phyloP scores from a whole-genome alignment of 2,329 filamentous ascomycete genomes.

The Colletotrichum brevisporum region DNA sequence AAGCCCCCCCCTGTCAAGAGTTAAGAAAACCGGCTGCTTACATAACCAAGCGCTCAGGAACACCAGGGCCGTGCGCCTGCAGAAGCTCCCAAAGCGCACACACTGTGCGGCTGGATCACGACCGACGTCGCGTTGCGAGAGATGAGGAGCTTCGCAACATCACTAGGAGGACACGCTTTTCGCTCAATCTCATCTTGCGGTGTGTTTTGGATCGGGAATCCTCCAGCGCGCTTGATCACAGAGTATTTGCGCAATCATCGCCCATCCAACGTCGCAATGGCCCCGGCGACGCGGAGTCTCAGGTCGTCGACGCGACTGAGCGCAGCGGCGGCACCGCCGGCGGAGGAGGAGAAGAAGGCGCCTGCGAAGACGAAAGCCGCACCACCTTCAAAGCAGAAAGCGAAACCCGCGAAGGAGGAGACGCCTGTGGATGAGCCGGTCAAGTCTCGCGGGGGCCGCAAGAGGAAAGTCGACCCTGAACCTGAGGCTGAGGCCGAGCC shows the following conservation, averaged over 20 bases:
- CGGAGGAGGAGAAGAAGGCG: constrained; percentile 4
- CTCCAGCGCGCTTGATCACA: too few species aligned
- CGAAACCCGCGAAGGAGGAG: neutral
- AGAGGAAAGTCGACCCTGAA: constrained; percentile 17
- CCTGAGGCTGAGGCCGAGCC: neutral
- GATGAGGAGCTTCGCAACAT: neutral
- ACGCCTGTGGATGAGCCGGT: neutral
- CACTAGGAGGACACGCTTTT: neutral
- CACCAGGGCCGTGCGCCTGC: constrained; percentile 1
- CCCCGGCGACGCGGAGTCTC: constrained; percentile 26
- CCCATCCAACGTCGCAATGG: constrained; percentile 12
- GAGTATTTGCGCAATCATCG: too few species aligned
- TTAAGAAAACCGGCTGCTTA: neutral
- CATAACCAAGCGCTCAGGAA: neutral
- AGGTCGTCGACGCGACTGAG: constrained; percentile 35
- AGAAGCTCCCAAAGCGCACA: neutral
- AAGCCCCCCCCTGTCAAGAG: neutral
- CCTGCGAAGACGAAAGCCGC: neutral
- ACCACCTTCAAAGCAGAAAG: neutral
- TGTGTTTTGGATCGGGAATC: too few species aligned
- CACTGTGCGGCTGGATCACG: constrained; percentile 21
- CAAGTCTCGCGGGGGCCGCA: neutral
- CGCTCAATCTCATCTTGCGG: too few species aligned
- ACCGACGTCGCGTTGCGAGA: neutral
- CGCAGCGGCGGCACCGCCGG: neutral